Percentiles rank a stretch among this genome's conserved stretches.
These are phyloP conservation scores for Helianthus tuberosus DNA, from an alignment of 129 eudicot species.

Conservation along the genomic window DNA sequence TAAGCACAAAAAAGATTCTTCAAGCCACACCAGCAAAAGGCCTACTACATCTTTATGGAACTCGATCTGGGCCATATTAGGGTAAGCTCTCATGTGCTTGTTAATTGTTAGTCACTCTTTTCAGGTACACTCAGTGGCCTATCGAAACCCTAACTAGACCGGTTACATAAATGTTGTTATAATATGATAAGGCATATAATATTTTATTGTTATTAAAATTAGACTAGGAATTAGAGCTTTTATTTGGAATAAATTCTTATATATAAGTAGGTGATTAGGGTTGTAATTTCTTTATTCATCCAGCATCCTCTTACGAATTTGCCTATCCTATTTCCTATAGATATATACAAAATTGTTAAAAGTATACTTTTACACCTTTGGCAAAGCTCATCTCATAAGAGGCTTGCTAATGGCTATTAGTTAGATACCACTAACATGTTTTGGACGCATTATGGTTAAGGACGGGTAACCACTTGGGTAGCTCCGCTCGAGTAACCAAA, in stretches of 20 bases:
- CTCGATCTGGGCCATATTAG: conserved; percentile 47
- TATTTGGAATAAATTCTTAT: neutral
- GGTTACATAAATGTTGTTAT: conserved; percentile 1
- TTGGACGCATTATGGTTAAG: no score
- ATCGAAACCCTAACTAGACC: conserved; percentile 2
- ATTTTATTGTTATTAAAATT: neutral
- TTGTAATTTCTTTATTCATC: no score
- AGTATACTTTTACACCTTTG: no score
- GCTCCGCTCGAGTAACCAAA: neutral
- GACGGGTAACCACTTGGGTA: no score
- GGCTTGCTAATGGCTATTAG: neutral
- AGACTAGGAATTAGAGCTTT: neutral
- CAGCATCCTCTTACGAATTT: no score
- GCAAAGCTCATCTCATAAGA: neutral
- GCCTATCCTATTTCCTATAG: neutral
- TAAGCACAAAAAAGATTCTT: conserved; percentile 31
- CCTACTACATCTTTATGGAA: conserved; percentile 49
- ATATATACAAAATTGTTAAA: neutral
- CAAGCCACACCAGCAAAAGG: conserved; percentile 33
- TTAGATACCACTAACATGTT: no score
- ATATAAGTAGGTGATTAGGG: no score
- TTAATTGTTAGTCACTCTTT: neutral
- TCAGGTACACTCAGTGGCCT: conserved; percentile 4
- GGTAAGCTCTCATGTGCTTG: conserved; percentile 46
- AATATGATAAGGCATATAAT: neutral